Percentiles rank a stretch among this genome's conserved stretches.
phyloP scores from a whole-genome alignment of 2,329 filamentous ascomycete genomes.

The Calonectria fujianensis region DNA sequence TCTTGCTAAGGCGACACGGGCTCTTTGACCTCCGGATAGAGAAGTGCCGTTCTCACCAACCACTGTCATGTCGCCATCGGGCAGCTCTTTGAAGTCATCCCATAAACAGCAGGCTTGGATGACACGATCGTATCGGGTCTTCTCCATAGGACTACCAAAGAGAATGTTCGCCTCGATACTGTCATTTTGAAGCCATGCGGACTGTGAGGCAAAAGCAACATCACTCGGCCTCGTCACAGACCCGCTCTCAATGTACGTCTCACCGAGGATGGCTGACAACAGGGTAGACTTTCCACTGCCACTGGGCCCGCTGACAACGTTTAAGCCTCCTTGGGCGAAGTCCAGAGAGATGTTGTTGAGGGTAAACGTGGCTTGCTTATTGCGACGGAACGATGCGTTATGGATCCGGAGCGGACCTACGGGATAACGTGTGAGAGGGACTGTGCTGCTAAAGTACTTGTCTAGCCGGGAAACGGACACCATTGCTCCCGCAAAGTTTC shows the following conservation, averaged over 20 bases:
- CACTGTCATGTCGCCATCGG: constrained; percentile 69
- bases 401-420: constrained; percentile 68
- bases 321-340: constrained; percentile 73
- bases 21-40: constrained; percentile 74
- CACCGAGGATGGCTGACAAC: constrained; percentile 72
- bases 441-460: constrained; percentile 71
- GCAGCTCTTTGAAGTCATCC: constrained; percentile 70
- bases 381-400: constrained; percentile 69
- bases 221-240: constrained; percentile 69
- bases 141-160: constrained; percentile 71
- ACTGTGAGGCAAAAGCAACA: constrained; percentile 75
- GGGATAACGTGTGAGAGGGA: constrained; percentile 68
- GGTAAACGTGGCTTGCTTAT: constrained; percentile 69
- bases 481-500: constrained; percentile 59
- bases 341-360: constrained; percentile 69
- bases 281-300: constrained; percentile 76
- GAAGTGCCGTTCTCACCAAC: constrained; percentile 74
- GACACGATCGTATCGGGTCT: constrained; percentile 72
- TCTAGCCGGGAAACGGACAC: constrained; percentile 72
- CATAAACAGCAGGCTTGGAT: constrained; percentile 73
- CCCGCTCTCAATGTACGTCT: constrained; percentile 70
- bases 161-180: constrained; percentile 74
- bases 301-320: constrained; percentile 72
- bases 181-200: constrained; percentile 75
- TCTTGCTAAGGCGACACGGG: constrained; percentile 73